Base-by-base conservation (phyloP, 805 yeast genomes). In the Barnettozyma sp. region DNA sequence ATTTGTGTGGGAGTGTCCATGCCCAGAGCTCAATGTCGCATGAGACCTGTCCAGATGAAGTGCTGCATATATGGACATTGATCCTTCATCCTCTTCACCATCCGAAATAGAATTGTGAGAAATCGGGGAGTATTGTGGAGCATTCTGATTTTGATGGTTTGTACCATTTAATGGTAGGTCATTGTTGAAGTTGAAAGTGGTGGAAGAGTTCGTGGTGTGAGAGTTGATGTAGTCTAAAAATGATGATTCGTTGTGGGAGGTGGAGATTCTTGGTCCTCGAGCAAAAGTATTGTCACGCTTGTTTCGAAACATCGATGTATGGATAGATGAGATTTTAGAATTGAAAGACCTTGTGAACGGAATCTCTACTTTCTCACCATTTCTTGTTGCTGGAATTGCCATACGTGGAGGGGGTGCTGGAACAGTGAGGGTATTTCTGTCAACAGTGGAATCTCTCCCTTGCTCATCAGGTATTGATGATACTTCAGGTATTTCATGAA, bases 361-460 rank as follows among this genome's bases (percentile, higher is more conserved):
- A 19, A 84, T 82, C 50, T 83, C 92, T 2, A 82, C 73, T 0
- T 90, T 73, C 46, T 78, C 92, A 6, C 94, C 94, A 25, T 74
- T 72, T 45, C 87, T 59, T 0, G 90, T 81, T 0, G 92, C 82
- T 1, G 94, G 88, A 34, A 84, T 83, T 0, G 94, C 82, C 78
- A 83, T 73, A 50, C 61, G 70, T n/a, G 81, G 82, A 2, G 78
- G 74, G 1, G 80, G 80, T 1, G 73, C 65, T 7, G 75, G 74
- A 0, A 73, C 68, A 7, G 65, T 41, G 1, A 60, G 39, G 10
- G 37, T 14, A 9, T 29, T 6, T 18, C 22, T 18, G 9, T 27
- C 21, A 14, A n/a, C n/a, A n/a, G 12, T 25, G 12, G 18, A n/a
- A 17, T 24, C 39, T 17, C 22, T 30, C 15, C 37, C 41, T 11